A percentile compares a stretch with the other conserved stretches of the same genome.
These are phyloP conservation scores for Ananas comosus DNA, from an alignment of 176 grass and related monocot genomes.

Conservation along the genomic window DNA sequence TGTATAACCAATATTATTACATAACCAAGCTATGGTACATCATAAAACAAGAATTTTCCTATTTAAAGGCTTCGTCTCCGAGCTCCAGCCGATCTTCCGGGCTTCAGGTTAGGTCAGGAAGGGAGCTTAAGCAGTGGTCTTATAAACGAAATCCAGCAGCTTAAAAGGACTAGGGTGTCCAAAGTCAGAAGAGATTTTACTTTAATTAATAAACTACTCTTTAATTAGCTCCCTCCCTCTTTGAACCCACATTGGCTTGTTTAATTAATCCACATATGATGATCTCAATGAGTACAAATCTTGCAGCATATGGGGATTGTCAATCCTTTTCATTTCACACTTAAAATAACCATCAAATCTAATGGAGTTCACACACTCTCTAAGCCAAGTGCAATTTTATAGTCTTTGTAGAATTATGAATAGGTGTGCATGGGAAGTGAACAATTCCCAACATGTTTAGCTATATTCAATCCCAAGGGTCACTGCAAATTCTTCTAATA, in stretches of 20 bases:
- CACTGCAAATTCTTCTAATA: conserved; percentile 40
- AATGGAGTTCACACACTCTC: conserved; percentile 39
- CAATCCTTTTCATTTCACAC: conserved; percentile 23
- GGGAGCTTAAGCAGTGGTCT: neutral
- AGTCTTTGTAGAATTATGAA: conserved; percentile 37
- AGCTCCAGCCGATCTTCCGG: too few relatives aligned
- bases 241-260: conserved; percentile 31
- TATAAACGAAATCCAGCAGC: conserved; percentile 1
- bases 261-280: conserved; percentile 27
- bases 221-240: neutral
- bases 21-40: too few relatives aligned
- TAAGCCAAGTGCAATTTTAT: conserved; percentile 26
- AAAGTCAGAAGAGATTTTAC: conserved; percentile 27
- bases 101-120: too few relatives aligned
- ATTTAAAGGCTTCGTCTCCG: too few relatives aligned
- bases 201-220: neutral
- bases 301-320: conserved; percentile 33
- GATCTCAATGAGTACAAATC: conserved; percentile 42
- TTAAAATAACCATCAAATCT: conserved; percentile 18
- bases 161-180: neutral
- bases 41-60: too few relatives aligned
- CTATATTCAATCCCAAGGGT: conserved; percentile 38
- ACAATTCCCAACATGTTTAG: conserved; percentile 50
- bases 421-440: conserved; percentile 28
- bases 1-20: too few relatives aligned